Evolutionary conservation across 2,329 filamentous ascomycete genomes (phyloP).

Genomic region (Cadophora malorum): DNA sequence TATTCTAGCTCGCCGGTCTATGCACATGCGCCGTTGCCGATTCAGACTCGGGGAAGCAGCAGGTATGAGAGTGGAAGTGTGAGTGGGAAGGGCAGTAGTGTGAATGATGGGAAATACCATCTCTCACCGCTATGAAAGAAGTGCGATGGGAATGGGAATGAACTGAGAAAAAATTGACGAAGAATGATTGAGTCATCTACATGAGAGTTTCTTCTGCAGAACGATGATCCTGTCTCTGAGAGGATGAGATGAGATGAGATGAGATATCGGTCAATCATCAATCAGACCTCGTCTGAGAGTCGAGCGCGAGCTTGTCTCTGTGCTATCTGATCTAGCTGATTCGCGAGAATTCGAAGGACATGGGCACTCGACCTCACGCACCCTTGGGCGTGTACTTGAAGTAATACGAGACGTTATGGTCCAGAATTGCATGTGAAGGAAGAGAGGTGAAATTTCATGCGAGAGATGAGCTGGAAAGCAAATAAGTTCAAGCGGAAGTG

Average conservation of each 20-base stretch:
- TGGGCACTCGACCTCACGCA: not conserved
- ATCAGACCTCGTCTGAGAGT: not conserved
- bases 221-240: not conserved
- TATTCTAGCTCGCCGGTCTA: conserved; percentile 22
- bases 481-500: not conserved
- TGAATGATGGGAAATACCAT: conserved; percentile 42
- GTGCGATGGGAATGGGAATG: not conserved
- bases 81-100: conserved; percentile 10
- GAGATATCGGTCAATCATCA: not conserved
- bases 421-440: not conserved
- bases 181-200: not conserved
- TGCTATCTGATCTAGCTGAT: not conserved
- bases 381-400: conserved; percentile 3
- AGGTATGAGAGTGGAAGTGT: not conserved
- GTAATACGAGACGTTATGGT: conserved; percentile 1
- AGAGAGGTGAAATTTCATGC: not conserved
- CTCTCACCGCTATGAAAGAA: conserved; percentile 28
- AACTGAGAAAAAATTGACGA: not conserved
- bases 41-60: not conserved
- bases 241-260: not conserved
- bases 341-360: not conserved
- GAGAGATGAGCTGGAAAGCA: not conserved
- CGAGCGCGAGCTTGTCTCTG: not conserved
- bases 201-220: not conserved
- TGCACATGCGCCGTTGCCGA: conserved; percentile 14